phyloP scores from a whole-genome alignment of 768 basidiomycete genomes.

The Mycena indigotica region DNA sequence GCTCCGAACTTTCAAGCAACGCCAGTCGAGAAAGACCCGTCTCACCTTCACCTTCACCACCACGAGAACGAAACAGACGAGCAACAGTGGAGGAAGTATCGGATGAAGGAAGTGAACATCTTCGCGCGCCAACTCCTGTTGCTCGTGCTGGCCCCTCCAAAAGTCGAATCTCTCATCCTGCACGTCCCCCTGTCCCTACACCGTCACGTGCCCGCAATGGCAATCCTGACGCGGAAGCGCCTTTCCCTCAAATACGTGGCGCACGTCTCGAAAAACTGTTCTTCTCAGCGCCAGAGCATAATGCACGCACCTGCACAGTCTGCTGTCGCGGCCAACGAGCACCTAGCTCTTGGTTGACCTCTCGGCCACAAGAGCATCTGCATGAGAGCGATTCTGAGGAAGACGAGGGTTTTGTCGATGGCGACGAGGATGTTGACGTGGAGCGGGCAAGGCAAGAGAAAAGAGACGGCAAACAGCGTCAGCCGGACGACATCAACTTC shows the following conservation, averaged over 20 bases:
- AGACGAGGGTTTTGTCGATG: conserved; percentile 50
- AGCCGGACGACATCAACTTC: conserved; percentile 29
- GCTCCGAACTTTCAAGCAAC: conserved; percentile 43
- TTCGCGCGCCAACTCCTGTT: conserved; percentile 10
- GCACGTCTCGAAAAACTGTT: conserved; percentile 78
- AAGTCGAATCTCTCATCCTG: background rate
- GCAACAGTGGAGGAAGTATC: conserved; percentile 16
- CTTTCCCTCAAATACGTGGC: conserved; percentile 85
- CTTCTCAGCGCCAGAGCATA: conserved; percentile 78
- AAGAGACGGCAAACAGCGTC: conserved; percentile 36
- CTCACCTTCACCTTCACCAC: conserved; percentile 12
- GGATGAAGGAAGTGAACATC: conserved; percentile 14
- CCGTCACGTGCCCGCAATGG: conserved; percentile 16
- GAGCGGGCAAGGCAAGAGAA: conserved; percentile 13
- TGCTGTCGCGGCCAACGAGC: conserved; percentile 48
- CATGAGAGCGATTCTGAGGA: conserved; percentile 12
- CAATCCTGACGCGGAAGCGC: conserved; percentile 41
- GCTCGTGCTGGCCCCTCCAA: conserved; percentile 19
- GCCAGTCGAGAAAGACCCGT: conserved; percentile 11
- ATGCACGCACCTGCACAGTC: conserved; percentile 65
- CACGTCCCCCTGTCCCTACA: conserved; percentile 10
- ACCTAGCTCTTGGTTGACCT: conserved; percentile 26
- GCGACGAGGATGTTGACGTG: conserved; percentile 38
- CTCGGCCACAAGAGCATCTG: conserved; percentile 14
- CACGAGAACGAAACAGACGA: conserved; percentile 9